phyloP scores from a whole-genome alignment of 2,329 filamentous ascomycete species.

The Aspergillus proliferans region DNA sequence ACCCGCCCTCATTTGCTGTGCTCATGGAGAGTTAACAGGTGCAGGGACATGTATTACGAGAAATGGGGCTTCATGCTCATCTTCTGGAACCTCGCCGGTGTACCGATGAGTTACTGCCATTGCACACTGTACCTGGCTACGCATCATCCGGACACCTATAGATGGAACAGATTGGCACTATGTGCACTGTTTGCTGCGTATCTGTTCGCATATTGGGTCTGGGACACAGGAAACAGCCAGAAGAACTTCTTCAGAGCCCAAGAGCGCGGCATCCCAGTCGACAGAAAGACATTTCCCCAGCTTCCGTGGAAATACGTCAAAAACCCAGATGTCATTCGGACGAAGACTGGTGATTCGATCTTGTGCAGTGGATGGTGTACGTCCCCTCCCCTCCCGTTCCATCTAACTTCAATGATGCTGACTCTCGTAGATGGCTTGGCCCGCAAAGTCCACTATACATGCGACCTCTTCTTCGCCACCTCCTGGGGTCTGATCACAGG shows the following conservation, averaged over 20 bases:
- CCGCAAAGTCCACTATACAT: slow-evolving; percentile 73
- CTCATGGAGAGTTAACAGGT: not conserved
- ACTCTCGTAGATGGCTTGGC: slow-evolving; percentile 53
- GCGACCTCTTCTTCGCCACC: slow-evolving; percentile 70
- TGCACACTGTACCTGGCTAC: slow-evolving; percentile 83
- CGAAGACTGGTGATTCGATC: slow-evolving; percentile 65
- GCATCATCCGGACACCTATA: slow-evolving; percentile 69
- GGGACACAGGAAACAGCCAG: slow-evolving; percentile 86
- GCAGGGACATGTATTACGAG: slow-evolving; percentile 84
- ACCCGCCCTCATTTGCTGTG: not conserved
- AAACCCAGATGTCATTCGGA: slow-evolving; percentile 71
- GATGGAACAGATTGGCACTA: slow-evolving; percentile 63
- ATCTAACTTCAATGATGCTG: not conserved
- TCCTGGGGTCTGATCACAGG: slow-evolving; percentile 74
- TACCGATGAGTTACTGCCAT: slow-evolving; percentile 86
- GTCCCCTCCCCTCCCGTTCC: slow-evolving; percentile 17
- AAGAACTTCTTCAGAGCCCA: slow-evolving; percentile 83
- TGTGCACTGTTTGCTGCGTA: slow-evolving; percentile 60
- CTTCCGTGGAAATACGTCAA: slow-evolving; percentile 75
- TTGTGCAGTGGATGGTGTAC: slow-evolving; percentile 77
- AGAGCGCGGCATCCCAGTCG: slow-evolving; percentile 62
- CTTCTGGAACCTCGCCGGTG: slow-evolving; percentile 92
- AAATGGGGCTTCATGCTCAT: slow-evolving; percentile 97
- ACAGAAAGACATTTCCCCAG: slow-evolving; percentile 77
- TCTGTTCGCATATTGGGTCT: slow-evolving; percentile 78